Evolutionary conservation across 1,284 basidiomycete genomes (phyloP), one percentile per base, ranked within the genome.

Genomic region (Lentinus polychrous): DNA sequence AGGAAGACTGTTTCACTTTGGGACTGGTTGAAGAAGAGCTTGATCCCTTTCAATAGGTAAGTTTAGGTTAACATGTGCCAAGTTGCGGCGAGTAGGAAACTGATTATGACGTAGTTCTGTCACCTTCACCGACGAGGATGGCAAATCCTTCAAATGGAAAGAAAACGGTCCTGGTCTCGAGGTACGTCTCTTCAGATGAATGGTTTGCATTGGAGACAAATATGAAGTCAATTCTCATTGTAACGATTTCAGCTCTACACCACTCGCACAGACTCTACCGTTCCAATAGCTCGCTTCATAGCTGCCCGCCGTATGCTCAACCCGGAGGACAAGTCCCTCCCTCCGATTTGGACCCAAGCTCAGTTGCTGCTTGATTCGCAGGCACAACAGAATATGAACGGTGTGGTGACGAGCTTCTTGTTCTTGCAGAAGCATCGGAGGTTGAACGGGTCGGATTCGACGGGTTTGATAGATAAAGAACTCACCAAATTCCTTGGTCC

Each of bases 21-120:
- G 35, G 60, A 61, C 10, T 75, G 73, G 73, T 57, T 74, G 50
- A 69, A 66, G 54, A 70, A 66, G 49, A 73, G 70, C 49, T 49
- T 70, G n/a, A 58, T 74, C 2, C 72, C 71, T 5, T 70, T 74
- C 57, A 68, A 67, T 34, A 60, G 68, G 71, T 73, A 50, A 43
- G 69, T 54, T 23, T 14, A 17, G n/a, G n/a, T n/a, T n/a, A n/a
- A n/a, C n/a, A n/a, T n/a, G n/a, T n/a, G n/a, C n/a, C n/a, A n/a
- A n/a, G 17, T 22, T 43, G n/a, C n/a, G n/a, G n/a, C n/a, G n/a
- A n/a, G n/a, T n/a, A 8, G 18, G n/a, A 15, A 6, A 14, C 35
- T 40, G 39, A 38, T 15, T 15, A 10, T 8, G 15, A 40, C 24
- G 24, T 43, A 71, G 71, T 18, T 60, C 70, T 12, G 65, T 72